Evolutionary conservation across 306 rosid species (phyloP).

Genomic region (Medicago arabica): DNA sequence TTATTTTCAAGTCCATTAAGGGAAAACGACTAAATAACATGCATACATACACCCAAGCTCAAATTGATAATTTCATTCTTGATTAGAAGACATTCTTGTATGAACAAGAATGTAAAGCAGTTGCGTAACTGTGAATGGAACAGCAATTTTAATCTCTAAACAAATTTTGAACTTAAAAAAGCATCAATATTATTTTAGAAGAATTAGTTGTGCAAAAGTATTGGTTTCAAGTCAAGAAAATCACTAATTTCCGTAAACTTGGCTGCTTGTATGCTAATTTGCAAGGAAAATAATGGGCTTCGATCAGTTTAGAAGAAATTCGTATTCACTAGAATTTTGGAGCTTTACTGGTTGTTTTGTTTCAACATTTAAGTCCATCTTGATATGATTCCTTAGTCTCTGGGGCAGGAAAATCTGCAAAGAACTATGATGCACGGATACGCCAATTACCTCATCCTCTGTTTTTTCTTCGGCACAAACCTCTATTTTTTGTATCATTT

Average conservation of each 20-base stretch:
- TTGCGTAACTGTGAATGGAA: slow-evolving; percentile 16
- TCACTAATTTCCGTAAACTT: background rate
- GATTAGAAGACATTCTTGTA: slow-evolving; percentile 17
- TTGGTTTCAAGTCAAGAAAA: background rate
- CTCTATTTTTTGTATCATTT: no score
- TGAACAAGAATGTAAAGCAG: slow-evolving; percentile 9
- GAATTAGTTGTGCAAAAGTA: background rate
- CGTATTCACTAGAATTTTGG: background rate
- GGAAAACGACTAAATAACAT: slow-evolving; percentile 13
- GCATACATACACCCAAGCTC: background rate
- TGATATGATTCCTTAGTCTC: background rate
- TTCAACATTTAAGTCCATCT: background rate
- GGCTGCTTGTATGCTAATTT: background rate
- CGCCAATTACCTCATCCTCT: no score
- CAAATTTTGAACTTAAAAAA: slow-evolving; percentile 12
- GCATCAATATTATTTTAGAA: slow-evolving; percentile 18
- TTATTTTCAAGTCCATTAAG: slow-evolving; percentile 28
- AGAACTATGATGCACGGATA: no score
- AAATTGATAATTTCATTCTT: background rate
- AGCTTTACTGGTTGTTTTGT: slow-evolving; percentile 5
- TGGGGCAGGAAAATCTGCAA: background rate
- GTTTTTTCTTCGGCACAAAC: no score
- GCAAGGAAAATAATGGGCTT: background rate
- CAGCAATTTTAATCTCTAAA: slow-evolving; percentile 6
- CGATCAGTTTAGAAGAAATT: background rate